These are phyloP conservation scores for Rhizopogon sp. DNA, from an alignment of 768 basidiomycete genomes.

Conservation along the genomic window DNA sequence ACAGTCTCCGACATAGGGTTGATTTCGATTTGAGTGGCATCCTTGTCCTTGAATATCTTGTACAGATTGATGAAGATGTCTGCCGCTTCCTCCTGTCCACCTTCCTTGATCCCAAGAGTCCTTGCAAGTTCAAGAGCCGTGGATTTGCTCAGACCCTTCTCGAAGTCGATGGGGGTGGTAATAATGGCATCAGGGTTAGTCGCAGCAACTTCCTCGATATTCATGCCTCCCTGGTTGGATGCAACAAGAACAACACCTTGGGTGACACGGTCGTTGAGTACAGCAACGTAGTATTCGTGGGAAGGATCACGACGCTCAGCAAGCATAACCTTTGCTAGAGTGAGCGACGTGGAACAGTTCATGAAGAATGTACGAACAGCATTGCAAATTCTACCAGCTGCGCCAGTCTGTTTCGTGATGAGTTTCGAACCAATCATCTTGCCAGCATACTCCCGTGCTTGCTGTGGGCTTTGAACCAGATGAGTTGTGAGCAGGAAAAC, in stretches of 20 bases:
- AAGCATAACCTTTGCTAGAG: slow-evolving; percentile 79
- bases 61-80: slow-evolving; percentile 93
- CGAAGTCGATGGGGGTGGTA: slow-evolving; percentile 85
- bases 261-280: slow-evolving; percentile 89
- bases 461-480: slow-evolving; percentile 56
- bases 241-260: slow-evolving; percentile 91
- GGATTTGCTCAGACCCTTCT: slow-evolving; percentile 69
- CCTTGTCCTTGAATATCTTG: slow-evolving; percentile 97
- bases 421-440: slow-evolving; percentile 95
- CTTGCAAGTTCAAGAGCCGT: slow-evolving; percentile 77
- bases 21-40: slow-evolving; percentile 99
- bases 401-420: slow-evolving; percentile 98
- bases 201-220: slow-evolving; percentile 98
- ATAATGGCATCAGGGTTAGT: slow-evolving; percentile 94
- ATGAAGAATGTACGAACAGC: slow-evolving; percentile 51
- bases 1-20: slow-evolving; percentile 93
- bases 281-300: slow-evolving; percentile 97
- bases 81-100: slow-evolving; percentile 80
- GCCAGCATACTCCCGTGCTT: slow-evolving; percentile 80
- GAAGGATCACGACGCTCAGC: slow-evolving; percentile 90
- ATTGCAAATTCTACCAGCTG: slow-evolving; percentile 88
- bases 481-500: slow-evolving; percentile 4
- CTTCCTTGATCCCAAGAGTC: slow-evolving; percentile 83
- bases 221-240: slow-evolving; percentile 97
- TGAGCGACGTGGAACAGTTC: slow-evolving; percentile 10